Evolutionary conservation across 2,329 filamentous ascomycete species (phyloP).

Genomic region (Monosporascus sp.): DNA sequence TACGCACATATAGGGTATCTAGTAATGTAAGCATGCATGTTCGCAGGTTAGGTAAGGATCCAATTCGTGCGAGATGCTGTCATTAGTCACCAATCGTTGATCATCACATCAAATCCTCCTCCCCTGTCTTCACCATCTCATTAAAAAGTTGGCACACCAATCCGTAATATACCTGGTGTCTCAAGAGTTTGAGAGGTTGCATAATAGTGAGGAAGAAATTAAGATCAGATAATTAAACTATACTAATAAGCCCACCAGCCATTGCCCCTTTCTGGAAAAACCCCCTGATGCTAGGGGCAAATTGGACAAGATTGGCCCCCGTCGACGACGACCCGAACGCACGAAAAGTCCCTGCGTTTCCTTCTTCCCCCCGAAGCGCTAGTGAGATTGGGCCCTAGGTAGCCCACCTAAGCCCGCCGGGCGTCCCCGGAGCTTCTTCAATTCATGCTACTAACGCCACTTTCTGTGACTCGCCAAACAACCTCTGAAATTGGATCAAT

Average conservation of each 20-base stretch:
- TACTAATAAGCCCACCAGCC: constrained; percentile 7
- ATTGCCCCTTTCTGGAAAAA: constrained; percentile 7
- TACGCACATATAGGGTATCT: too few species aligned
- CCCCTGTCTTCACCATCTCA: neutral
- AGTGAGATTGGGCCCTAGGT: constrained; percentile 34
- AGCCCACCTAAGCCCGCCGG: constrained; percentile 16
- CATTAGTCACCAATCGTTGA: neutral
- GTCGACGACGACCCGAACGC: constrained; percentile 8
- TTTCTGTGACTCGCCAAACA: neutral
- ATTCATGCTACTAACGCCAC: constrained; percentile 21
- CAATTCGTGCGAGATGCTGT: neutral
- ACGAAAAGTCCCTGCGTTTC: neutral
- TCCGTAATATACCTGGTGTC: neutral
- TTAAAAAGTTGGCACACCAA: neutral
- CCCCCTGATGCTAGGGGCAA: constrained; percentile 14
- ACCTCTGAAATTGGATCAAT: constrained; percentile 16
- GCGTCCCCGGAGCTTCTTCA: constrained; percentile 14
- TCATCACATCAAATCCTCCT: neutral
- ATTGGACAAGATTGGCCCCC: constrained; percentile 18
- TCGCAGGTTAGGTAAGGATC: too few species aligned
- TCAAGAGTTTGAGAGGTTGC: neutral
- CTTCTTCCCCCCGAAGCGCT: constrained; percentile 25
- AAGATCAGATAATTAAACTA: constrained; percentile 8
- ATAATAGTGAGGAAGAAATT: neutral
- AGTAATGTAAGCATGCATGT: too few species aligned